Conservation (phyloP, 2,329 filamentous ascomycete species). For the Nothophaeocryptopus gaeumannii region DNA sequence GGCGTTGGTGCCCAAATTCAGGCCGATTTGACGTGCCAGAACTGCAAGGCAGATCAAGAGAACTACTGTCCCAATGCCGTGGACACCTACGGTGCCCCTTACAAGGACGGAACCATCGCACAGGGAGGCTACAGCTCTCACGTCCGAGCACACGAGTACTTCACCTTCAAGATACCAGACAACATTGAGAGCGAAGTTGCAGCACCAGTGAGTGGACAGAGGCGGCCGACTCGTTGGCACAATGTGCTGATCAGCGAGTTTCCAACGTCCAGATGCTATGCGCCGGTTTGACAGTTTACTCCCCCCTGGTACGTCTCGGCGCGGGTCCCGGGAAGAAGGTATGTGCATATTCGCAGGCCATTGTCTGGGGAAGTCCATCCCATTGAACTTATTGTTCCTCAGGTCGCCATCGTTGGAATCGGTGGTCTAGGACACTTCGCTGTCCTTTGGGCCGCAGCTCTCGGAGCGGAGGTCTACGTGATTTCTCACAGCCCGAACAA, state of each 20-base stretch:
- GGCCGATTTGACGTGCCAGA: constrained; percentile 49
- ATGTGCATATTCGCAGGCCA: no score
- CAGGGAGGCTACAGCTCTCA: constrained; percentile 67
- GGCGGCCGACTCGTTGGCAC: neutral
- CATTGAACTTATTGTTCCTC: no score
- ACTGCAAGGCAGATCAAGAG: constrained; percentile 53
- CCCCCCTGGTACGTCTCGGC: constrained; percentile 72
- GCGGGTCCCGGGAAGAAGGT: constrained; percentile 76
- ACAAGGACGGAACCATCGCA: constrained; percentile 59
- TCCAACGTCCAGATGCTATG: constrained; percentile 61
- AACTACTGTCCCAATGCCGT: constrained; percentile 52
- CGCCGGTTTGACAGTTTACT: constrained; percentile 77
- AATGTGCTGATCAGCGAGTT: neutral
- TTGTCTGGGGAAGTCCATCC: no score
- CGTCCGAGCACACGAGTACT: constrained; percentile 74
- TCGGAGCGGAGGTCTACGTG: constrained; percentile 61
- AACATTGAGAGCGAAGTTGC: constrained; percentile 59
- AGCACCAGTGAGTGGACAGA: constrained; percentile 43
- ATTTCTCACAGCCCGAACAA: constrained; percentile 60
- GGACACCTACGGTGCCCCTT: constrained; percentile 51
- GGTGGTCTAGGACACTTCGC: constrained; percentile 53
- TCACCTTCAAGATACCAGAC: constrained; percentile 72
- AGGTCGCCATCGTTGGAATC: constrained; percentile 5
- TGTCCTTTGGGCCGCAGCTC: constrained; percentile 48
- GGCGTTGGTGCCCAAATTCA: constrained; percentile 52